Base-by-base conservation (phyloP, 345 rosid species). In the Angophora floribunda region DNA sequence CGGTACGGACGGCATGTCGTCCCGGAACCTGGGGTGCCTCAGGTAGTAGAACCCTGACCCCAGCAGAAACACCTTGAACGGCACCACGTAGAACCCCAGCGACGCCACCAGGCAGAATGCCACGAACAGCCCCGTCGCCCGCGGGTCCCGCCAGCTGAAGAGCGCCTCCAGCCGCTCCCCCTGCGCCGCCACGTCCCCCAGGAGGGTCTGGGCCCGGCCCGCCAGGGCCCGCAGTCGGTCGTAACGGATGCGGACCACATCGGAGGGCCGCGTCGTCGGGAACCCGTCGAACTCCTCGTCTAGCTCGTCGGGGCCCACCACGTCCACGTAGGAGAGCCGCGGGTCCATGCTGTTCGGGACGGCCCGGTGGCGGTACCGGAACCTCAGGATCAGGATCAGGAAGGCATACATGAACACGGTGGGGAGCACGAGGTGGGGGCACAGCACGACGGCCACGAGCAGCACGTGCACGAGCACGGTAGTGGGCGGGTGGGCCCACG, bases 241-340 rank as follows among this genome's bases (percentile, higher is more conserved):
- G 47, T 95, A 97, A 87, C 99, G 89, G 28, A 96, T 84, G 1
- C 96, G 97, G 7, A 97, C 94, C 45, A 90, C 86, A 32, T 96
- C 97, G 0, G 91, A 86, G 4, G 98, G 89, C 51, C 96, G 91
- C 7, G 95, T 92, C 45, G 97, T 89, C 0, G 97, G 97, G 16
- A 97, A 92, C 24, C 96, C 99, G 32, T 97, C 99, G 51, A 96
- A 96, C 88, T 97, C 99, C 85, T 97, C 99, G 85, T 97, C 99
- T 0, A 97, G 94, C 92, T 97, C 99, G 80, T 97, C 98, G 0
- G 90, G 93, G 1, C 94, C 93, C 51, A 95, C 94, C 1, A 90
- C 91, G 87, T 97, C 98, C 63, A 94, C 95, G 86, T 94, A 93
- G 3, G 98, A 97, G 13, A 95, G 89, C 16, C 95, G 87, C 4